Base-by-base conservation (phyloP, 2,329 filamentous ascomycete species). In the Pseudogymnoascus sp. region DNA sequence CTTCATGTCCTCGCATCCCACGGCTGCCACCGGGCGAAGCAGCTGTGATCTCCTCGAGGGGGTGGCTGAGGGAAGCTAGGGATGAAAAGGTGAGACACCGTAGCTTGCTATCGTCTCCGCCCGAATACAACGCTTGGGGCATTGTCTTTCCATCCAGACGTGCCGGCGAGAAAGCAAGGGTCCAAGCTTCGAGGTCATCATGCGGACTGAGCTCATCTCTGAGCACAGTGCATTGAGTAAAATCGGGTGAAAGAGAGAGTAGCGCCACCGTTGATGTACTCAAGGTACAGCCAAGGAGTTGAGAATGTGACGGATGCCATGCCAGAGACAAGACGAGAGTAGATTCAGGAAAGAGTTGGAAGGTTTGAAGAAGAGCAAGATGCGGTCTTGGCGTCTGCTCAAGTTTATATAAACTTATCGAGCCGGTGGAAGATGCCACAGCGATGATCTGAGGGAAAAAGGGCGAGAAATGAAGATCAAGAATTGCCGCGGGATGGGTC, bases 381-480 rank as follows among this genome's bases (percentile, higher is more conserved):
- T 62, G 67, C 15, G 71, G 69, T 36, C 66, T 59, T 58, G 64
- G 48, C 55, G 58, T 27, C 58, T 61, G 59, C 36, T 60, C 70
- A 48, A 88, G 75, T 66, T 73, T 78, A 73, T 88, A 91, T 59
- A 93, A 78, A 1, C 81, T 81, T 10, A 95, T 75, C 0, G 81
- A 81, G 0, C 88, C 90, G 0, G 88, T 90, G 65, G 91, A 96
- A 1, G 89, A 90, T 7, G 91, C 90, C 2, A 88, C 85, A 8
- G 86, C 91, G 61, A 96, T 80, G 3, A 89, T 75, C 31, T 80
- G 79, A 59, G 74, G 76, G 1, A 69, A 66, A 60, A 75, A 71
- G 1, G 83, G 84, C 64, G 87, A 84, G 73, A 97, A 97, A 68
- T 92, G 90, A 31, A 97, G 78, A 72, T 97, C 92, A 61, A 97